A percentile compares a stretch with the other conserved stretches of the same genome.
Conservation (phyloP, 129 eudicot genomes). For the Artemisia tridentata region DNA sequence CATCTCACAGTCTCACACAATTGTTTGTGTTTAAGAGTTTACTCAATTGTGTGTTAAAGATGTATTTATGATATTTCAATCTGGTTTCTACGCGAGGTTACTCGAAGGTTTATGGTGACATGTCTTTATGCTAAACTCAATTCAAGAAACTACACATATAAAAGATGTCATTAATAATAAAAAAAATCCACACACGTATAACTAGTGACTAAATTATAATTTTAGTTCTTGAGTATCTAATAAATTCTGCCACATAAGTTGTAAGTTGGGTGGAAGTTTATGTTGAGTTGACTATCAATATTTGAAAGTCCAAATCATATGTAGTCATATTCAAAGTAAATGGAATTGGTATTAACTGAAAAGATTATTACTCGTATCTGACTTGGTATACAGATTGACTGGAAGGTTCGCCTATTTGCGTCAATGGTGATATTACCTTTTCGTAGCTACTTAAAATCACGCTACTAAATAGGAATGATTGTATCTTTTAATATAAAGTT, state of each 20-base stretch:
- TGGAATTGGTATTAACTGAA: slow-evolving; percentile 14
- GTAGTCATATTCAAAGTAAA: slow-evolving; percentile 38
- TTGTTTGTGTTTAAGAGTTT: too few relatives aligned
- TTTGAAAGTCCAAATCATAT: slow-evolving; percentile 28
- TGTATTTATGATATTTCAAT: too few relatives aligned
- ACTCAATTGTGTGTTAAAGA: too few relatives aligned
- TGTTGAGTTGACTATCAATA: slow-evolving; percentile 14
- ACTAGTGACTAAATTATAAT: neutral
- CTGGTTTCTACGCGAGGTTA: too few relatives aligned
- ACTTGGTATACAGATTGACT: slow-evolving; percentile 27
- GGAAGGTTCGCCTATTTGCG: slow-evolving; percentile 3
- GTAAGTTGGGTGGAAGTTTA: slow-evolving; percentile 1
- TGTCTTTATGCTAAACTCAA: neutral
- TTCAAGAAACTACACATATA: neutral
- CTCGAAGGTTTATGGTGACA: neutral
- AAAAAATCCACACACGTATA: neutral
- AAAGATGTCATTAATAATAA: neutral
- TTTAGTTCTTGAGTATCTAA: too few relatives aligned
- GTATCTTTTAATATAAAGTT: too few relatives aligned
- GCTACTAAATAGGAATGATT: too few relatives aligned
- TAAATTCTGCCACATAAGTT: neutral
- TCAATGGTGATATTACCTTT: neutral
- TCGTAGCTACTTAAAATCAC: too few relatives aligned
- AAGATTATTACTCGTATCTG: slow-evolving; percentile 12
- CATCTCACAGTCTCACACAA: too few relatives aligned